A percentile compares a stretch with the other conserved stretches of the same genome.
phyloP scores from a whole-genome alignment of 1,284 basidiomycete genomes.

The Peniophora sp. region DNA sequence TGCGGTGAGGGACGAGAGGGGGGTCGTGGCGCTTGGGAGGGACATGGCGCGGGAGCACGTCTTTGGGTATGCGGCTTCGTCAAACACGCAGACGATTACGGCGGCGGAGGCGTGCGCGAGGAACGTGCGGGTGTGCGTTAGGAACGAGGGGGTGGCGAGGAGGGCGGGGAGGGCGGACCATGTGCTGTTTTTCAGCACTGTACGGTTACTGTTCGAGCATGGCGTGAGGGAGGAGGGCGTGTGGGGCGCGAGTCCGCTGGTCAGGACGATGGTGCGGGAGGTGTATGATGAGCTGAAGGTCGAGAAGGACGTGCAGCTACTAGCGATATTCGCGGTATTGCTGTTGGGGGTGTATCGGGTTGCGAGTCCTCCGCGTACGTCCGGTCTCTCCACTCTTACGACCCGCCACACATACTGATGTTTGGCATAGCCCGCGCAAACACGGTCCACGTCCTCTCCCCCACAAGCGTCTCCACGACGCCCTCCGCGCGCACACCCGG shows the following conservation, averaged over 20 bases:
- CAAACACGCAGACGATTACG: too few species aligned
- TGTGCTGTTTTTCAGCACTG: constrained; percentile 44
- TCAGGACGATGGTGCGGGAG: constrained; percentile 14
- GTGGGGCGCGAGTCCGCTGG: constrained; percentile 10
- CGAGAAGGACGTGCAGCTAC: constrained; percentile 72
- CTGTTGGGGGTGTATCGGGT: constrained; percentile 40
- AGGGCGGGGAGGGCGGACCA: constrained; percentile 60
- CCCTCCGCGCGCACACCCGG: constrained; percentile 4
- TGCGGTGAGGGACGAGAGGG: constrained; percentile 55
- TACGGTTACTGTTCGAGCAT: neutral
- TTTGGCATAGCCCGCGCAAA: neutral
- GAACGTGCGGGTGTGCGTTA: constrained; percentile 44
- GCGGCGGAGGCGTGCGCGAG: too few species aligned
- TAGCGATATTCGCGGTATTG: constrained; percentile 70
- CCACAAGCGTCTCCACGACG: neutral
- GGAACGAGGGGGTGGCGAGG: constrained; percentile 55
- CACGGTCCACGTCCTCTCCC: constrained; percentile 3
- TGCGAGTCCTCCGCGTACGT: constrained; percentile 9
- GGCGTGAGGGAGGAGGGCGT: neutral
- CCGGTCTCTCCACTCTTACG: neutral
- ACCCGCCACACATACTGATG: neutral
- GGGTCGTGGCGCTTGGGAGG: constrained; percentile 47
- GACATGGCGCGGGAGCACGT: constrained; percentile 62
- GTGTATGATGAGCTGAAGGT: constrained; percentile 53
- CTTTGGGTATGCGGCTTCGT: constrained; percentile 32